These are phyloP conservation scores for Schizopora paradoxa DNA, from an alignment of 1,284 basidiomycete species.

Conservation along the genomic window DNA sequence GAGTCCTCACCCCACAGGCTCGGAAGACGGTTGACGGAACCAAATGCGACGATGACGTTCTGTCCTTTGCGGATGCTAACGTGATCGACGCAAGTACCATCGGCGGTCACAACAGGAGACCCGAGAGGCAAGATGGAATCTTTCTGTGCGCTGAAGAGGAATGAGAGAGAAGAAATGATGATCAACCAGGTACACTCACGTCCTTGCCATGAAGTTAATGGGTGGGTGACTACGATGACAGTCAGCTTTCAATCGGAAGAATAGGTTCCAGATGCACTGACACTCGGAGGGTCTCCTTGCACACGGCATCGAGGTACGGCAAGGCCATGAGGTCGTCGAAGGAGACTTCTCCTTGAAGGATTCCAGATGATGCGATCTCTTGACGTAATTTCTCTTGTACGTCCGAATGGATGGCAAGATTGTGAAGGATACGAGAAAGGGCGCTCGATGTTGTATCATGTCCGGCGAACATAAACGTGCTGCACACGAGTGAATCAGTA, in stretches of 20 bases:
- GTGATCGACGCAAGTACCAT: conserved; percentile 13
- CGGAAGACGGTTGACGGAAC: conserved; percentile 27
- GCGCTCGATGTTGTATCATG: conserved; percentile 19
- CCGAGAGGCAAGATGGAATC: conserved; percentile 17
- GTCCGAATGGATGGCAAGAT: conserved; percentile 7
- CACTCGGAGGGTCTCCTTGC: conserved; percentile 16
- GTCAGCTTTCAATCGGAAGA: no score
- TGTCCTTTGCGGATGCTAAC: conserved; percentile 15
- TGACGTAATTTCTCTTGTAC: conserved; percentile 14
- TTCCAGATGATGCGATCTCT: conserved; percentile 14
- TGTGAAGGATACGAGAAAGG: conserved; percentile 13
- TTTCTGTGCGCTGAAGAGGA: conserved; percentile 10
- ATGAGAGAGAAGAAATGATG: not conserved
- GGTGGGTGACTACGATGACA: conserved; percentile 12
- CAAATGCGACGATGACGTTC: conserved; percentile 25
- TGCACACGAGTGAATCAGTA: conserved; percentile 2
- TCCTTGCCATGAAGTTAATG: conserved; percentile 18
- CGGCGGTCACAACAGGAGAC: conserved; percentile 11
- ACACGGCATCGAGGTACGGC: conserved; percentile 18
- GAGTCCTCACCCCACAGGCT: conserved; percentile 32
- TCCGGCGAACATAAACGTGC: conserved; percentile 18
- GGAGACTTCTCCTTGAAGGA: conserved; percentile 8
- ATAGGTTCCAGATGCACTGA: conserved; percentile 1
- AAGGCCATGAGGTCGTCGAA: conserved; percentile 16
- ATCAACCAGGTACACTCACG: conserved; percentile 8